These are phyloP conservation scores for Ogataea wickerhamii DNA, from an alignment of 805 yeast genomes.

Conservation along the genomic window DNA sequence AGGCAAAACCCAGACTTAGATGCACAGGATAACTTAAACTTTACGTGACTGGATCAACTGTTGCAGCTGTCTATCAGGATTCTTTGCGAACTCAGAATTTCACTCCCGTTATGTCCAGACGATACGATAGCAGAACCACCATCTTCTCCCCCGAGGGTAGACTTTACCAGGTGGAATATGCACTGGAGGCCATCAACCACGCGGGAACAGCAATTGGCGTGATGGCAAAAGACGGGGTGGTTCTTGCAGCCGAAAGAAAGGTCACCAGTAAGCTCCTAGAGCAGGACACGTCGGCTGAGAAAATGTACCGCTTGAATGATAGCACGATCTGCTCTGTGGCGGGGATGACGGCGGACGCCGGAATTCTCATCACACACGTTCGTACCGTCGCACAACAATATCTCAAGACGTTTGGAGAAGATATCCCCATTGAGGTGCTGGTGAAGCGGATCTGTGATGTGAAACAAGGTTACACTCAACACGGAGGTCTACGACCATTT, in stretches of 20 bases:
- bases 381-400: slow-evolving; percentile 81
- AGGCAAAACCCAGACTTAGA: background rate
- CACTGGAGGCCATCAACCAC: slow-evolving; percentile 70
- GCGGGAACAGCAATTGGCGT: slow-evolving; percentile 84
- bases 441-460: slow-evolving; percentile 88
- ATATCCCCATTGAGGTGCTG: slow-evolving; percentile 87
- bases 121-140: slow-evolving; percentile 98
- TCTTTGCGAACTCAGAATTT: too few relatives aligned
- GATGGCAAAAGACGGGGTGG: slow-evolving; percentile 80
- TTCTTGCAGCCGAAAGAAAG: slow-evolving; percentile 94
- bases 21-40: too few relatives aligned
- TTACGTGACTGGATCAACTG: too few relatives aligned
- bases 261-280: slow-evolving; percentile 90
- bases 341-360: slow-evolving; percentile 97
- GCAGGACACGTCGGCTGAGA: slow-evolving; percentile 91
- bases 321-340: slow-evolving; percentile 83
- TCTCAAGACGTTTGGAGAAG: slow-evolving; percentile 82
- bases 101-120: slow-evolving; percentile 77
- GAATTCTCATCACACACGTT: slow-evolving; percentile 83
- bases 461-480: slow-evolving; percentile 97
- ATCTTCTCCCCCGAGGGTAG: slow-evolving; percentile 99
- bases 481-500: slow-evolving; percentile 97
- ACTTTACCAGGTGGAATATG: slow-evolving; percentile 95
- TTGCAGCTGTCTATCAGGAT: too few relatives aligned
- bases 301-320: slow-evolving; percentile 80